Percentiles rank a stretch among this genome's conserved stretches.
Evolutionary conservation across 1,139 yeast genomes (phyloP).

Genomic region (Scheffersomyces segobiensis): DNA sequence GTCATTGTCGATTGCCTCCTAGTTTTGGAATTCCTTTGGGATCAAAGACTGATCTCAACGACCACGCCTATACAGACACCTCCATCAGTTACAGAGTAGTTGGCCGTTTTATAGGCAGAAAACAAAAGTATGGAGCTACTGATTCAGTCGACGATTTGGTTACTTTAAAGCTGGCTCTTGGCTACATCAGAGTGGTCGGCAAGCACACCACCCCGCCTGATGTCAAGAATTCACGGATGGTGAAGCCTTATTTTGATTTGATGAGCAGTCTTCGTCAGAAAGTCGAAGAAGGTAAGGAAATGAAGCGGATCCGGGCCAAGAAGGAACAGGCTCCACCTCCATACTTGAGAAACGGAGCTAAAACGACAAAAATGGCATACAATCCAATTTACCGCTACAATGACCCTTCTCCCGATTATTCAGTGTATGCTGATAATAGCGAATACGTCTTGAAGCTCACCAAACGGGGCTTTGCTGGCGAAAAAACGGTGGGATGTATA

Average conservation of each 20-base stretch:
- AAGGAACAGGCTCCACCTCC: background rate
- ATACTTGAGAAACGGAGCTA: constrained; percentile 1
- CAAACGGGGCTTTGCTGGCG: background rate
- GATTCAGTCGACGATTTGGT: background rate
- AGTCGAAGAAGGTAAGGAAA: background rate
- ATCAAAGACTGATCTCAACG: constrained; percentile 1
- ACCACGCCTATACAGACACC: constrained; percentile 9
- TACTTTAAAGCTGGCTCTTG: background rate
- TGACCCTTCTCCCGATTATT: background rate
- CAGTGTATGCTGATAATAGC: background rate
- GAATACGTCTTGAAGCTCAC: background rate
- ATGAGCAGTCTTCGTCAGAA: background rate
- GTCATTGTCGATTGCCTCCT: constrained; percentile 9
- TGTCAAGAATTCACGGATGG: constrained; percentile 1
- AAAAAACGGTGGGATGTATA: background rate
- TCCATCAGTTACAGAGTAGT: constrained; percentile 10
- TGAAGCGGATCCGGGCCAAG: background rate
- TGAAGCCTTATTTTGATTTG: background rate
- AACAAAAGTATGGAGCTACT: constrained; percentile 8
- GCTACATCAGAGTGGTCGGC: background rate
- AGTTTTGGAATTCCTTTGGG: background rate
- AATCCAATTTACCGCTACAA: background rate
- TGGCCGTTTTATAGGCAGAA: constrained; percentile 14
- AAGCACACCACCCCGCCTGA: background rate
- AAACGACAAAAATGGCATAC: constrained; percentile 8